Evolutionary conservation across 2,329 filamentous ascomycete species (phyloP).

Genomic region (Cladobotryum protrusum): DNA sequence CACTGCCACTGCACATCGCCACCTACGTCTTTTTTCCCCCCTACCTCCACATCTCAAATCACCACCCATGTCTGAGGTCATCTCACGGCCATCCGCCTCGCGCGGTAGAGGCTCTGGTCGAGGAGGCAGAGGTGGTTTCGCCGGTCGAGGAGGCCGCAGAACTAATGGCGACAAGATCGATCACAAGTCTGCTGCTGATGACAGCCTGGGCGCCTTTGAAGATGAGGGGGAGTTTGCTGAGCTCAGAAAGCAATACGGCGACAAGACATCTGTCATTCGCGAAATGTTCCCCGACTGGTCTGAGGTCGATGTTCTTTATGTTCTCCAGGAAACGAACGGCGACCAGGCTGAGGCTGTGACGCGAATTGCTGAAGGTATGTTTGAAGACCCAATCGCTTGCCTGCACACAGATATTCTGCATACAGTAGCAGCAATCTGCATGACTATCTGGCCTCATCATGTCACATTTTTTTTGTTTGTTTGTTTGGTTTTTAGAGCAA

Average conservation of each 20-base stretch:
- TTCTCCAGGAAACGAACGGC: slow-evolving; percentile 80
- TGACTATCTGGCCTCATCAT: neutral
- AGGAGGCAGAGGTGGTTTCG: slow-evolving; percentile 74
- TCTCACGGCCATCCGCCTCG: slow-evolving; percentile 73
- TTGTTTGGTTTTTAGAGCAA: neutral
- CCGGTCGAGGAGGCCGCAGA: slow-evolving; percentile 64
- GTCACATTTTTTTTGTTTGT: neutral
- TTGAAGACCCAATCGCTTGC: neutral
- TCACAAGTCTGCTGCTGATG: slow-evolving; percentile 50
- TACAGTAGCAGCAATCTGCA: slow-evolving; percentile 11
- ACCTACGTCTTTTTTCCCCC: slow-evolving; percentile 5
- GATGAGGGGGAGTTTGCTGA: slow-evolving; percentile 88
- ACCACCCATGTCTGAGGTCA: slow-evolving; percentile 84
- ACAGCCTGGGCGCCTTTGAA: slow-evolving; percentile 54
- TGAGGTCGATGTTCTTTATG: slow-evolving; percentile 88
- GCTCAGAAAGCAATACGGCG: slow-evolving; percentile 83
- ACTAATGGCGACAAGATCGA: slow-evolving; percentile 65
- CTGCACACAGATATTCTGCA: slow-evolving; percentile 16
- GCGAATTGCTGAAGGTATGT: slow-evolving; percentile 69
- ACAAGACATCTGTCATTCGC: slow-evolving; percentile 73
- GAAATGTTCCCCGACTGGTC: slow-evolving; percentile 96
- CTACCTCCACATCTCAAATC: slow-evolving; percentile 34
- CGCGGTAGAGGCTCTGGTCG: slow-evolving; percentile 88
- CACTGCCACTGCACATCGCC: slow-evolving; percentile 17
- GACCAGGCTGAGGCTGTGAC: slow-evolving; percentile 70